Percentiles rank a stretch among this genome's conserved stretches.
Conservation (phyloP, 306 rosid genomes). For the Hippophae gyantsensis region DNA sequence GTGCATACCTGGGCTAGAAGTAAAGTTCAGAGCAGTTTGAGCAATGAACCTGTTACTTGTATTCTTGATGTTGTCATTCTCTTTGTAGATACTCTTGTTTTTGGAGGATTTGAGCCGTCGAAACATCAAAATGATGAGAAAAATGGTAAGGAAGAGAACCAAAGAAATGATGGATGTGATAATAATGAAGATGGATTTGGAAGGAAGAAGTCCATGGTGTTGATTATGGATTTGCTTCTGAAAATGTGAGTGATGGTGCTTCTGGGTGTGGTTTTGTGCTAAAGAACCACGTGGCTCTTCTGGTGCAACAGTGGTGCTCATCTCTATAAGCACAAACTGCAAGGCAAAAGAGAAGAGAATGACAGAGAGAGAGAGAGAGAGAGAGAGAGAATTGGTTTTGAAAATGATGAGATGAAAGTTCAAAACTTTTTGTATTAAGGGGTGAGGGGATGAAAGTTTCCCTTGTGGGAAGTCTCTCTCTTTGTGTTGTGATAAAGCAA, state of each 20-base stretch:
- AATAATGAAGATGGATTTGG: conserved; percentile 45
- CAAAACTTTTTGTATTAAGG: conserved; percentile 8
- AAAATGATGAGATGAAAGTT: conserved; percentile 18
- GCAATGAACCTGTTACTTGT: conserved; percentile 47
- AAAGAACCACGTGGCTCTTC: conserved; percentile 22
- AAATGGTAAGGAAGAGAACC: conserved; percentile 31
- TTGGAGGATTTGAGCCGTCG: conserved; percentile 44
- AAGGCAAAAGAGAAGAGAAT: conserved; percentile 9
- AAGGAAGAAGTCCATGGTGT: conserved; percentile 34
- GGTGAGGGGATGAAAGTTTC: conserved; percentile 18
- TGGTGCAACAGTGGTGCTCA: conserved; percentile 26
- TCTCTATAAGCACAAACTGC: conserved; percentile 57
- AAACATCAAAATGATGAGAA: conserved; percentile 43
- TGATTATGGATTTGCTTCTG: conserved; percentile 23
- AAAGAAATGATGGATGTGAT: conserved; percentile 25
- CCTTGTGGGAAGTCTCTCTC: conserved; percentile 17
- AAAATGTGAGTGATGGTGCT: conserved; percentile 25
- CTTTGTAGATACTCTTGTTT: conserved; percentile 28
- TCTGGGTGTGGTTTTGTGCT: conserved; percentile 23
- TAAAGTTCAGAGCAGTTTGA: conserved; percentile 35
- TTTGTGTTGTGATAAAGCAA: conserved; percentile 20
- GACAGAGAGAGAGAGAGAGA: background rate
- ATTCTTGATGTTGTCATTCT: conserved; percentile 29
- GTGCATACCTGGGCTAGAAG: conserved; percentile 70
- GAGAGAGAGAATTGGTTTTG: conserved; percentile 15